phyloP scores from a whole-genome alignment of 2,329 filamentous ascomycete species.

The Raffaelea deltoideospora region DNA sequence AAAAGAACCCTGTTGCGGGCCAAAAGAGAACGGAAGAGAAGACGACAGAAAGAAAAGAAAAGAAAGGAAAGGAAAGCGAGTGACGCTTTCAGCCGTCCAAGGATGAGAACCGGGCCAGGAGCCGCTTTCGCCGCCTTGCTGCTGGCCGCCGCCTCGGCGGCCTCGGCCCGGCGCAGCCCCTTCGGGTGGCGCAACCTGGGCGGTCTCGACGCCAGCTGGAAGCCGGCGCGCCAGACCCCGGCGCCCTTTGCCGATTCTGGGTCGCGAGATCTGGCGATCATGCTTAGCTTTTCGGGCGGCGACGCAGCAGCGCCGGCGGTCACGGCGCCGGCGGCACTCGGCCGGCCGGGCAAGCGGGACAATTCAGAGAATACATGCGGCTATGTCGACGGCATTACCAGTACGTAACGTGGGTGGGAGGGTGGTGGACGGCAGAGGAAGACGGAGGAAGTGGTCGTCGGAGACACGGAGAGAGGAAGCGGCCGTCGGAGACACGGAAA shows the following conservation, averaged over 20 bases:
- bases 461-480: too few relatives aligned
- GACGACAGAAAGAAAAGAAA: too few relatives aligned
- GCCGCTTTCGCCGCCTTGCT: neutral
- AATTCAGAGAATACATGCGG: constrained; percentile 16
- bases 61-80: neutral
- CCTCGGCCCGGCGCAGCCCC: neutral
- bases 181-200: neutral
- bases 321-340: constrained; percentile 3
- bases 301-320: neutral
- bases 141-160: neutral
- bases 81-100: neutral
- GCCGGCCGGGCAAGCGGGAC: constrained; percentile 11
- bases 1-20: too few relatives aligned
- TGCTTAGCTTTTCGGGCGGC: neutral
- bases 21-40: too few relatives aligned
- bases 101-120: neutral
- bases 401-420: constrained; percentile 9
- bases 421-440: too few relatives aligned
- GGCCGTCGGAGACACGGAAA: too few relatives aligned
- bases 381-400: constrained; percentile 14
- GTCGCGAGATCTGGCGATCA: neutral
- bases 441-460: too few relatives aligned
- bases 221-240: neutral
- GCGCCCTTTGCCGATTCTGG: too few relatives aligned
- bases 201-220: neutral